phyloP scores from a whole-genome alignment of 495 filamentous ascomycete genomes.

The Aspergillus haitiensis region DNA sequence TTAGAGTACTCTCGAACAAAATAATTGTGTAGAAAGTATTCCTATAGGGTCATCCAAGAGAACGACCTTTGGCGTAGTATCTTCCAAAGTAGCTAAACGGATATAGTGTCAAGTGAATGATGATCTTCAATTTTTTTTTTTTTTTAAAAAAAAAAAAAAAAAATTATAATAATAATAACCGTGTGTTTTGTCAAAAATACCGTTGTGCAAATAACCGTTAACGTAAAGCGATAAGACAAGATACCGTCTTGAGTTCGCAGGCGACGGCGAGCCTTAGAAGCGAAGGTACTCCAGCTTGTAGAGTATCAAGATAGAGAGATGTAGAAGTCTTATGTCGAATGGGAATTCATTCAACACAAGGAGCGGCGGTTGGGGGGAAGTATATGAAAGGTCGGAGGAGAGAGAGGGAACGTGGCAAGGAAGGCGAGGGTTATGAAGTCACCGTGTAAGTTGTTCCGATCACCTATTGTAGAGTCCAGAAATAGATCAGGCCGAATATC shows the following conservation, averaged over 20 bases:
- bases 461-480: conserved; percentile 28
- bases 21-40: conserved; percentile 16
- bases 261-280: conserved; percentile 50
- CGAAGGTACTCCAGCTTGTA: conserved; percentile 38
- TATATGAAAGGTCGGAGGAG: conserved; percentile 9
- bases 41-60: conserved; percentile 18
- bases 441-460: conserved; percentile 29
- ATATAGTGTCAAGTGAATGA: conserved; percentile 30
- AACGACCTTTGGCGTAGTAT: conserved; percentile 10
- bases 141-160: no score
- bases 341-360: conserved; percentile 14
- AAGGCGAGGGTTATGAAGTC: conserved; percentile 9
- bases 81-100: conserved; percentile 16
- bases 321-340: conserved; percentile 15
- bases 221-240: conserved; percentile 48
- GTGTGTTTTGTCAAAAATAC: conserved; percentile 42
- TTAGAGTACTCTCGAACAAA: conserved; percentile 20
- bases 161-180: conserved; percentile 20
- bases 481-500: conserved; percentile 28
- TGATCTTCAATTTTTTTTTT: conserved; percentile 18
- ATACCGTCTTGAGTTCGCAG: conserved; percentile 46
- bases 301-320: conserved; percentile 30
- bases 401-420: conserved; percentile 13
- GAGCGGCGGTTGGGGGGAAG: conserved; percentile 3
- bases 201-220: conserved; percentile 49